These are phyloP conservation scores for Ustilago crameri DNA, from an alignment of 1,284 basidiomycete genomes.

Conservation along the genomic window DNA sequence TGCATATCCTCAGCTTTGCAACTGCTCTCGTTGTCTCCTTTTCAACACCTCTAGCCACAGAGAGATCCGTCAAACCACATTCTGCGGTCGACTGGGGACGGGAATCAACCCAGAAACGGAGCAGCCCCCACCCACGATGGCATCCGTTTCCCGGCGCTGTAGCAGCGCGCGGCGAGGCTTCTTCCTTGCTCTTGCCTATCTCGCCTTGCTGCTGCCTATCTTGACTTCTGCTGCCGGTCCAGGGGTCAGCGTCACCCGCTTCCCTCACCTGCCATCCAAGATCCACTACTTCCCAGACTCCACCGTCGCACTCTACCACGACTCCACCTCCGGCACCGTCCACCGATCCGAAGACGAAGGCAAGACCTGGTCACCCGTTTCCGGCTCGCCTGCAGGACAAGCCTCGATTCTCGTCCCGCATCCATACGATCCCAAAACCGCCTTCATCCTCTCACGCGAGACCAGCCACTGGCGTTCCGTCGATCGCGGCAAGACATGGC, in stretches of 20 bases:
- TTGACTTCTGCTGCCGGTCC: conserved; percentile 56
- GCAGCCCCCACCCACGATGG: too few relatives aligned
- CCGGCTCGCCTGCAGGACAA: conserved; percentile 75
- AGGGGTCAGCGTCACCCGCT: conserved; percentile 69
- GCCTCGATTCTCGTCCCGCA: conserved; percentile 84
- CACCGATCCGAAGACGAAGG: conserved; percentile 90
- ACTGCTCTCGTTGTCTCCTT: too few relatives aligned
- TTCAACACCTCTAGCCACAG: too few relatives aligned
- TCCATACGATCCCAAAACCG: conserved; percentile 77
- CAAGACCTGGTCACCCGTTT: conserved; percentile 78
- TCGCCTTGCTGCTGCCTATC: conserved; percentile 1
- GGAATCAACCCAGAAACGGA: too few relatives aligned
- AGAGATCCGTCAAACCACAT: too few relatives aligned
- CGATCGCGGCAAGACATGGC: conserved; percentile 64
- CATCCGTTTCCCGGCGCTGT: too few relatives aligned
- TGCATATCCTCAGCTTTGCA: too few relatives aligned
- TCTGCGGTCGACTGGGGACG: too few relatives aligned
- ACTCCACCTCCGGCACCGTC: conserved; percentile 77
- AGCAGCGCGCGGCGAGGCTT: background rate
- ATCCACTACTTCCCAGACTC: conserved; percentile 94
- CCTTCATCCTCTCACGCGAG: conserved; percentile 60
- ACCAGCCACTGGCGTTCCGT: conserved; percentile 61
- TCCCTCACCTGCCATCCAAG: conserved; percentile 78
- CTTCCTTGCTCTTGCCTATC: background rate
- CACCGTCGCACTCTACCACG: conserved; percentile 83